These are phyloP conservation scores for Lactarius sanguifluus DNA, from an alignment of 768 basidiomycete genomes.

Conservation along the genomic window DNA sequence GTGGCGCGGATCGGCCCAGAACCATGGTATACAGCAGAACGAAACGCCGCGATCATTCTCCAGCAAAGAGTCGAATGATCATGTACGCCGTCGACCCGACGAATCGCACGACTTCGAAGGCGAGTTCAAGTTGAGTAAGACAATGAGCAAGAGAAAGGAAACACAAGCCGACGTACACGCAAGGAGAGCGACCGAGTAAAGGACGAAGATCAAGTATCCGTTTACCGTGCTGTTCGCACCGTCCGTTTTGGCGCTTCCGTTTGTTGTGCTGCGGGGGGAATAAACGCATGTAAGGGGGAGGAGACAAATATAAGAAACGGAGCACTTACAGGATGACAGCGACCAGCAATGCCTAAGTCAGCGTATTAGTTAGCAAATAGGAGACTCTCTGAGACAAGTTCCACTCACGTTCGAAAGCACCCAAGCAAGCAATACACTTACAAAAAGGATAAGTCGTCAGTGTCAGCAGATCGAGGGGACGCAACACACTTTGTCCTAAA, in stretches of 20 bases:
- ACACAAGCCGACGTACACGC: conserved; percentile 59
- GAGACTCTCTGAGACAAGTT: background rate
- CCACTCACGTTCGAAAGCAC: conserved; percentile 80
- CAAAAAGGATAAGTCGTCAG: conserved; percentile 20
- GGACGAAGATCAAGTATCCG: conserved; percentile 86
- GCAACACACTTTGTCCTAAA: conserved; percentile 79
- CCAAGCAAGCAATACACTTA: conserved; percentile 79
- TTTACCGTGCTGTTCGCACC: conserved; percentile 59
- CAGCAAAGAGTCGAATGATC: conserved; percentile 82
- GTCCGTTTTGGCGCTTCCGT: conserved; percentile 48
- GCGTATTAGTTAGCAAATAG: conserved; percentile 25
- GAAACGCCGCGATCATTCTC: conserved; percentile 55
- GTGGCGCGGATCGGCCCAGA: no score
- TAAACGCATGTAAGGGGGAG: conserved; percentile 9
- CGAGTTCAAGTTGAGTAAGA: background rate
- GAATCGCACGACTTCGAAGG: conserved; percentile 73
- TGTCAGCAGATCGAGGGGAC: conserved; percentile 41
- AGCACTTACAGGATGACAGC: conserved; percentile 69
- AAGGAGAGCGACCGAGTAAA: conserved; percentile 85
- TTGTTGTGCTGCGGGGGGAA: conserved; percentile 41
- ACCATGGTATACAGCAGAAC: background rate
- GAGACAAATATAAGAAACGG: conserved; percentile 44
- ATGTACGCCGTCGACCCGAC: conserved; percentile 80
- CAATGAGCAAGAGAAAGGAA: conserved; percentile 21
- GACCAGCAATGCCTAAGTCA: conserved; percentile 59